A percentile compares a stretch with the other conserved stretches of the same genome.
These are phyloP conservation scores for Aristolochia fimbriata DNA, from an alignment of 164 flowering plant genomes.

Conservation along the genomic window DNA sequence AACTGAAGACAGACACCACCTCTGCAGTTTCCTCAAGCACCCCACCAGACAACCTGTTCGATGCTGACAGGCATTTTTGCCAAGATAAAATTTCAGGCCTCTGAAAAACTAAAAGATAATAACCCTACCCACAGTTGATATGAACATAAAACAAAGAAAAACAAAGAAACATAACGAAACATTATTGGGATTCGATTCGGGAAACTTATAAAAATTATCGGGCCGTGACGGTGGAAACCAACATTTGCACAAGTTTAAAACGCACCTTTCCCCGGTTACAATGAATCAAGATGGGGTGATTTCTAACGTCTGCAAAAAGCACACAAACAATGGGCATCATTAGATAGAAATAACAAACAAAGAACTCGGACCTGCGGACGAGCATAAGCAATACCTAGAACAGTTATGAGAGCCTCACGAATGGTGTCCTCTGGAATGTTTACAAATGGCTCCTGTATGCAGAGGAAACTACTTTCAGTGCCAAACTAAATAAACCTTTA, in stretches of 20 bases:
- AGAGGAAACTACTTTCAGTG: constrained; percentile 4
- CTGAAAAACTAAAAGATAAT: background rate
- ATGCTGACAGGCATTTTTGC: constrained; percentile 39
- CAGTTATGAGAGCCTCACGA: constrained; percentile 63
- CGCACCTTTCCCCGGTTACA: constrained; percentile 81
- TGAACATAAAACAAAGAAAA: too few relatives aligned
- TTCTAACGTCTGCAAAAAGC: constrained; percentile 36
- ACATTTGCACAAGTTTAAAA: background rate
- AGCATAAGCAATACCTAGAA: constrained; percentile 38
- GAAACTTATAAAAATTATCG: too few relatives aligned
- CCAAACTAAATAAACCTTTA: background rate
- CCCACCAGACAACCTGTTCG: constrained; percentile 82
- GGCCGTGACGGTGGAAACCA: too few relatives aligned
- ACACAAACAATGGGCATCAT: background rate
- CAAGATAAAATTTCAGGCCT: background rate
- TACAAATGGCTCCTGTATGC: constrained; percentile 66
- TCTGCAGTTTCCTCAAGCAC: constrained; percentile 64
- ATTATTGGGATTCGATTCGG: too few relatives aligned
- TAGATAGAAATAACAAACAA: background rate
- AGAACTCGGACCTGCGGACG: background rate
- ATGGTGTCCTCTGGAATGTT: constrained; percentile 62
- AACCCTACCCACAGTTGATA: too few relatives aligned
- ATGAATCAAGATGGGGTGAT: constrained; percentile 67
- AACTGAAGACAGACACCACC: constrained; percentile 68
- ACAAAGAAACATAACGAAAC: too few relatives aligned